Conservation (phyloP, 106 monocot genomes). For the Dendrobium officinale region DNA sequence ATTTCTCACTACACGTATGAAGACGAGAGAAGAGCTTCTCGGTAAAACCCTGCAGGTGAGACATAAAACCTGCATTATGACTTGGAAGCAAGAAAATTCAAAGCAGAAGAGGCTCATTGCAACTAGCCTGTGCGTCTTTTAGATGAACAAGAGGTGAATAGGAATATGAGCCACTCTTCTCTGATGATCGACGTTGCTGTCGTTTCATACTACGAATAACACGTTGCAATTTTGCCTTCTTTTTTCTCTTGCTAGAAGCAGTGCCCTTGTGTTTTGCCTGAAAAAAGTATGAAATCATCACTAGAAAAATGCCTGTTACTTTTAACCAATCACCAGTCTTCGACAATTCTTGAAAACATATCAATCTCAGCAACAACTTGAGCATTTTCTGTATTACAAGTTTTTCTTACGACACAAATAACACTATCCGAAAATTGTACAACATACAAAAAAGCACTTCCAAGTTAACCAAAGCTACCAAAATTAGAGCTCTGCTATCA, state of each 20-base stretch:
- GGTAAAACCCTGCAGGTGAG: slow-evolving; percentile 59
- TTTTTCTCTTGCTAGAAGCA: slow-evolving; percentile 90
- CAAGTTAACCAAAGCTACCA: background rate
- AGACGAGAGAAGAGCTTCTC: slow-evolving; percentile 91
- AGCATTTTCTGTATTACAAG: background rate
- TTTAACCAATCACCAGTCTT: background rate
- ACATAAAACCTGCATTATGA: background rate
- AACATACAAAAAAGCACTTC: background rate
- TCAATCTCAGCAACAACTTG: background rate
- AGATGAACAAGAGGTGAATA: slow-evolving; percentile 90
- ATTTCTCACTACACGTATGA: slow-evolving; percentile 78
- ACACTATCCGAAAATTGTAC: background rate
- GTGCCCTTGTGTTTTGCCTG: slow-evolving; percentile 91
- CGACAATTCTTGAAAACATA: background rate
- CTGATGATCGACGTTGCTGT: slow-evolving; percentile 59
- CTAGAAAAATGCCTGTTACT: background rate
- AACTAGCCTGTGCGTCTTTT: slow-evolving; percentile 86
- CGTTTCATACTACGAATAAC: slow-evolving; percentile 78
- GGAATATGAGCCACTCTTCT: slow-evolving; percentile 41
- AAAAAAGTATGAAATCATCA: slow-evolving; percentile 12
- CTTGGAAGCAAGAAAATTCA: background rate
- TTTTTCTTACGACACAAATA: background rate
- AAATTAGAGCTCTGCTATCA: background rate
- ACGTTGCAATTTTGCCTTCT: slow-evolving; percentile 95
- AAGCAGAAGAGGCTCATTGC: background rate